Percentiles rank a stretch among this genome's conserved stretches.
Conservation (phyloP, 148 eudicot species). For the Rhododendron williamsianum region DNA sequence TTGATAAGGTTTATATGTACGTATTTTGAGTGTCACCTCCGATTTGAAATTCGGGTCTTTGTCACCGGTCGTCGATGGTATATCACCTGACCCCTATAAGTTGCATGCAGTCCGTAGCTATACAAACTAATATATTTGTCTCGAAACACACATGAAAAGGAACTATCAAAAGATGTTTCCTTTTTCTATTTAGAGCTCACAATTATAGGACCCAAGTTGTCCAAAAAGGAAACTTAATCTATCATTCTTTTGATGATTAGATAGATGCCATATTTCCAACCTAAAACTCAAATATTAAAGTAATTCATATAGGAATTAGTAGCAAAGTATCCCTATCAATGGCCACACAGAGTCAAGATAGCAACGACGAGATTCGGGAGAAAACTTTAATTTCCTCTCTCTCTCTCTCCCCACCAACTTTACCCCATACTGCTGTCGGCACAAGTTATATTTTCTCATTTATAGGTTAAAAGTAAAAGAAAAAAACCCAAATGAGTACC, state of each 20-base stretch:
- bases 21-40: too few relatives aligned
- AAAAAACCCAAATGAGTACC: constrained; percentile 8
- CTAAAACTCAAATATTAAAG: constrained; percentile 8
- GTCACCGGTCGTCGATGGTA: too few relatives aligned
- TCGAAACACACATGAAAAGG: neutral
- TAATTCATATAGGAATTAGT: neutral
- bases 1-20: too few relatives aligned
- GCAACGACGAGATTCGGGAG: neutral
- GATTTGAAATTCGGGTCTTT: too few relatives aligned
- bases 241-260: neutral
- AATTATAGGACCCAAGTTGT: neutral
- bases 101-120: neutral
- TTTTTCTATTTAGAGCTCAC: neutral
- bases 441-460: constrained; percentile 15
- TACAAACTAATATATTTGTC: neutral
- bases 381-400: neutral
- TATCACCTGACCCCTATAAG: neutral
- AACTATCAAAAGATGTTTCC: neutral
- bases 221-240: neutral
- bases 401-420: neutral
- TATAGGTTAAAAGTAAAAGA: constrained; percentile 9
- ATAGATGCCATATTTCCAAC: constrained; percentile 21
- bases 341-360: constrained; percentile 13
- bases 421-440: neutral
- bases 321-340: constrained; percentile 16